Conservation (phyloP, 192 early-diverging fungal species). For the Backusella morwellensis region DNA sequence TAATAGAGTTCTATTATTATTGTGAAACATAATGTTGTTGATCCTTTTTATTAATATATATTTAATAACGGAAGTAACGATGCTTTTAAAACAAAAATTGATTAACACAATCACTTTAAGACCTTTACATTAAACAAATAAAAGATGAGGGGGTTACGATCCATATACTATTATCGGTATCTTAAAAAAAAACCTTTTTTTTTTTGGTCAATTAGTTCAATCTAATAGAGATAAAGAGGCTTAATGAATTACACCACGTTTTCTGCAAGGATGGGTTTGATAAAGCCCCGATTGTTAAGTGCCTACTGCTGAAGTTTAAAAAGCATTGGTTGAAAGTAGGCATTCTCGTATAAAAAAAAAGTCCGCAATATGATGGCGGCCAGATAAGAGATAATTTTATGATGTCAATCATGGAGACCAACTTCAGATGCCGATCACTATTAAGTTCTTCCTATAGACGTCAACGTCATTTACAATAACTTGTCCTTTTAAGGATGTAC, state of each 20-base stretch:
- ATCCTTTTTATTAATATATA: neutral
- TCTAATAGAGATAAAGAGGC: neutral
- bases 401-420: neutral
- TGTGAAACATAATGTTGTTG: neutral
- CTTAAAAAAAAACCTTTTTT: neutral
- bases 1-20: neutral
- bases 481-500: neutral
- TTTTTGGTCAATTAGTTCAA: slow-evolving; percentile 4
- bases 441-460: neutral
- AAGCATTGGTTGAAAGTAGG: neutral
- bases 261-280: neutral
- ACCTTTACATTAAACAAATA: neutral
- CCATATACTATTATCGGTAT: slow-evolving; percentile 1
- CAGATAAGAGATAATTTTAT: slow-evolving; percentile 6
- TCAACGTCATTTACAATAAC: slow-evolving; percentile 1
- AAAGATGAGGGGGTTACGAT: neutral
- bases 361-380: neutral
- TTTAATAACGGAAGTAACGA: neutral
- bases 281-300: slow-evolving; percentile 1
- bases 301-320: neutral
- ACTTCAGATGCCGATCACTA: neutral
- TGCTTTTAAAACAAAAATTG: neutral
- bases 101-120: neutral
- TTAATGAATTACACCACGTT: slow-evolving; percentile 2
- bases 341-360: neutral